A percentile compares a stretch with the other conserved stretches of the same genome.
These are phyloP conservation scores for Yamadazyma paraphyllophila DNA, from an alignment of 805 yeast genomes.

Conservation along the genomic window DNA sequence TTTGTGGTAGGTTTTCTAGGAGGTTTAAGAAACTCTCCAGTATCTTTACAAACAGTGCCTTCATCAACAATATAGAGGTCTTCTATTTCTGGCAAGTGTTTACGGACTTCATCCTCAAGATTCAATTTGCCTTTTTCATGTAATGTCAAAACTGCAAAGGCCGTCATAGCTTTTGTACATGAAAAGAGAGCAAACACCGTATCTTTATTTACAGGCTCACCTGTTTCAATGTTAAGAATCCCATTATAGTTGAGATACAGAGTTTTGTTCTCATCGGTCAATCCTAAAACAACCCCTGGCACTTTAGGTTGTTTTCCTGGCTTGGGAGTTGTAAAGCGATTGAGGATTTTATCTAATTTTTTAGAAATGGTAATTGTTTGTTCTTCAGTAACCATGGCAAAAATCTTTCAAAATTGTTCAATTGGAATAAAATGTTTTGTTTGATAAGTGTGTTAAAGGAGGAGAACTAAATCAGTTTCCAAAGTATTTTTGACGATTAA, in stretches of 20 bases:
- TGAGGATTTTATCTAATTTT: slow-evolving; percentile 5
- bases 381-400: slow-evolving; percentile 1
- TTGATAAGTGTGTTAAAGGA: too few species aligned
- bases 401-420: too few species aligned
- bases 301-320: slow-evolving; percentile 9
- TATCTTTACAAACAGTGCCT: slow-evolving; percentile 22
- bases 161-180: slow-evolving; percentile 35
- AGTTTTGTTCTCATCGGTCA: slow-evolving; percentile 22
- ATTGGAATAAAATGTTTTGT: too few species aligned
- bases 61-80: slow-evolving; percentile 24
- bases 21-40: slow-evolving; percentile 22
- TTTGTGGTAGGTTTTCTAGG: slow-evolving; percentile 23
- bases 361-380: neutral
- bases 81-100: slow-evolving; percentile 32
- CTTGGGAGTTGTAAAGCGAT: neutral
- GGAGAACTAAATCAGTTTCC: neutral
- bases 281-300: slow-evolving; percentile 27
- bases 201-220: slow-evolving; percentile 17
- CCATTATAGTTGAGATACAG: slow-evolving; percentile 26
- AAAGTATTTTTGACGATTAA: neutral
- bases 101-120: slow-evolving; percentile 32
- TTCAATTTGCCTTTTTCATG: slow-evolving; percentile 30
- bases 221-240: slow-evolving; percentile 16
- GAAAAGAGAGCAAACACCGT: slow-evolving; percentile 24
- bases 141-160: slow-evolving; percentile 33